phyloP scores from a whole-genome alignment of 73 alveolate genomes.

The Tetrahymena elliotti region DNA sequence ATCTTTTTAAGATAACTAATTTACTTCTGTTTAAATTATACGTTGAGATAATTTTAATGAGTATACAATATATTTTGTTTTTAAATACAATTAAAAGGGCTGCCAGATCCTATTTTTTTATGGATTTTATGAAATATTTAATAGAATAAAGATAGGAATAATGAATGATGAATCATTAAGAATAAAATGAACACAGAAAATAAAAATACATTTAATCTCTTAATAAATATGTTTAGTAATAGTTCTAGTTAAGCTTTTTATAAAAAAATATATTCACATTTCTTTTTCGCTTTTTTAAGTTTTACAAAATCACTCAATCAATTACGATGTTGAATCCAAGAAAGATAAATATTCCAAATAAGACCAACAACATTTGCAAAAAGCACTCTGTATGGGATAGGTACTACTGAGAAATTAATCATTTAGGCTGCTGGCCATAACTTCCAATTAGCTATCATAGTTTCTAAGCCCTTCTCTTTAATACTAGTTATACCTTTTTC shows the following conservation, averaged over 20 bases:
- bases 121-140: too few species aligned
- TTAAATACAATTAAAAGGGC: too few species aligned
- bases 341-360: neutral
- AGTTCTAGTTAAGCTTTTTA: neutral
- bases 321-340: neutral
- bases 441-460: neutral
- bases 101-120: too few species aligned
- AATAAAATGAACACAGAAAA: neutral
- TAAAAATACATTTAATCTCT: neutral
- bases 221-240: neutral
- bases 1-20: too few species aligned
- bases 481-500: neutral
- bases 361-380: neutral
- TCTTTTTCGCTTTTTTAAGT: neutral
- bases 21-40: neutral
- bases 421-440: neutral
- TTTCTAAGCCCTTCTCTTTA: neutral
- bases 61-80: neutral
- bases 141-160: neutral
- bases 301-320: neutral
- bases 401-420: neutral
- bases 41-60: neutral
- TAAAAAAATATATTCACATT: neutral
- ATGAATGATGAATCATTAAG: neutral
- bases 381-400: neutral